Conservation (phyloP, 2,329 filamentous ascomycete genomes). For the Talaromyces pinophilus region DNA sequence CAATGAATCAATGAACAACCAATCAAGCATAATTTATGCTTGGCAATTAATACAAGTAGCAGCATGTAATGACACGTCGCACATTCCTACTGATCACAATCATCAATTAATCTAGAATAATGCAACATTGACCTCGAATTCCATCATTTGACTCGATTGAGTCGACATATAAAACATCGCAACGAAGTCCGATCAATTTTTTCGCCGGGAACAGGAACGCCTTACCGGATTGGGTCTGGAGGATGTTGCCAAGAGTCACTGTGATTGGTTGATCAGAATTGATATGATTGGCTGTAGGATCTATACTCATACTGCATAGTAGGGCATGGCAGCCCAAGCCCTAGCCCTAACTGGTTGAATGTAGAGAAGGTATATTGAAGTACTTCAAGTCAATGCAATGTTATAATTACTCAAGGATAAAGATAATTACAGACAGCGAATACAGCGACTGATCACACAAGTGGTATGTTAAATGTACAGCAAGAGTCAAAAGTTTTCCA, state of each 20-base stretch:
- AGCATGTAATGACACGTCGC: not conserved
- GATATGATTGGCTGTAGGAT: slow-evolving; percentile 1
- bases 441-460: not conserved
- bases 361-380: too few species aligned
- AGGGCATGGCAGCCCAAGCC: not conserved
- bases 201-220: not conserved
- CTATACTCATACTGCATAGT: too few species aligned
- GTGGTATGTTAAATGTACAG: not conserved
- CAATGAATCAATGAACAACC: not conserved
- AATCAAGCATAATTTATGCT: not conserved
- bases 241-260: not conserved
- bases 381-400: not conserved
- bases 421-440: not conserved
- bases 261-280: not conserved
- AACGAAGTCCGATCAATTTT: slow-evolving; percentile 13
- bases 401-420: not conserved
- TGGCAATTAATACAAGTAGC: not conserved
- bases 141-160: not conserved
- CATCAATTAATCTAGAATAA: not conserved
- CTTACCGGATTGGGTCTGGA: not conserved
- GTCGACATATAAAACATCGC: not conserved
- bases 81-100: not conserved
- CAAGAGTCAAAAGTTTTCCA: not conserved
- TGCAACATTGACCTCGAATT: not conserved
- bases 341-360: not conserved